These are phyloP conservation scores for Termitomyces sp. DNA, from an alignment of 768 basidiomycete species.

Conservation along the genomic window DNA sequence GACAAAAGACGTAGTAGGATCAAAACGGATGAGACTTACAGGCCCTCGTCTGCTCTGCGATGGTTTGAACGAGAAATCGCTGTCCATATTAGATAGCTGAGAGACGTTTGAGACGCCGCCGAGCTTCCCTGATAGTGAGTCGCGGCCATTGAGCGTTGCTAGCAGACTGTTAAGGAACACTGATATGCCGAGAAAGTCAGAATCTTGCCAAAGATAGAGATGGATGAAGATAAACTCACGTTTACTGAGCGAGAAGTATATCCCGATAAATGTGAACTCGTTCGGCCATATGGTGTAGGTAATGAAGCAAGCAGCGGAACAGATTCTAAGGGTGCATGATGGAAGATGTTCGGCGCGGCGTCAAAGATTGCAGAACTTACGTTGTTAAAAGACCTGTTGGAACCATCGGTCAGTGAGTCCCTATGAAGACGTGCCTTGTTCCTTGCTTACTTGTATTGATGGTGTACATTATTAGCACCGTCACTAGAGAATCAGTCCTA, in stretches of 20 bases:
- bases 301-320: constrained; percentile 1
- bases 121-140: constrained; percentile 21
- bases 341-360: constrained; percentile 41
- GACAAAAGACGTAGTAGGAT: not conserved
- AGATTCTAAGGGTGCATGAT: constrained; percentile 31
- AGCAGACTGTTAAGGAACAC: constrained; percentile 33
- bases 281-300: constrained; percentile 9
- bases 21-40: not conserved
- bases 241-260: constrained; percentile 6
- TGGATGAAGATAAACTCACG: constrained; percentile 21
- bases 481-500: constrained; percentile 44
- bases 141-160: constrained; percentile 28
- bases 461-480: constrained; percentile 44
- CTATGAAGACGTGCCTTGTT: not conserved
- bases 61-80: not conserved
- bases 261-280: constrained; percentile 6
- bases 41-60: constrained; percentile 1
- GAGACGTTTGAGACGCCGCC: constrained; percentile 18
- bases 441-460: constrained; percentile 43
- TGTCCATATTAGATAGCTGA: constrained; percentile 4
- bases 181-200: constrained; percentile 3
- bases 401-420: not conserved
- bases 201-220: not conserved
- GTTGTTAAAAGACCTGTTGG: constrained; percentile 29
- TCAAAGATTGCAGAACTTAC: constrained; percentile 30